Evolutionary conservation across 176 grass and related monocot species (phyloP).

Genomic region (Microstegium vimineum): DNA sequence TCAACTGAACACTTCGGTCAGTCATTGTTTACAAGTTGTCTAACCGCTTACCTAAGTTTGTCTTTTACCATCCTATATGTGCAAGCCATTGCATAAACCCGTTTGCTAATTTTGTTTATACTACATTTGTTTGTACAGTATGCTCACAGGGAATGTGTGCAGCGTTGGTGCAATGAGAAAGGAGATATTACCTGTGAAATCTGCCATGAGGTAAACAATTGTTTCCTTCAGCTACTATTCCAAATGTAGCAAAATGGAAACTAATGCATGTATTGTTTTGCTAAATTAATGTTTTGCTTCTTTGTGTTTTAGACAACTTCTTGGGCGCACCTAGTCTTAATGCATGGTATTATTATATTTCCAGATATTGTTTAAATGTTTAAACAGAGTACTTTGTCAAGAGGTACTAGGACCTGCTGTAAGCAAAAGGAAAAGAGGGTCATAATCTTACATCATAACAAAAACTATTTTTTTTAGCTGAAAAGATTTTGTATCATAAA

Average conservation of each 20-base stretch:
- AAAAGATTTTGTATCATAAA: neutral
- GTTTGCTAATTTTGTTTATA: constrained; percentile 21
- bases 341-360: neutral
- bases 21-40: constrained; percentile 9
- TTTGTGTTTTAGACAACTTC: neutral
- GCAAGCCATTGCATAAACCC: neutral
- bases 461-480: neutral
- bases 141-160: constrained; percentile 91
- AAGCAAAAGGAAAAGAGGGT: neutral
- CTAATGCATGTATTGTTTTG: neutral
- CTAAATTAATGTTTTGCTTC: neutral
- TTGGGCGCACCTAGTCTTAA: neutral
- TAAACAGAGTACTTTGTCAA: neutral
- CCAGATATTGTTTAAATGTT: neutral
- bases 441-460: neutral
- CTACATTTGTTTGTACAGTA: constrained; percentile 44
- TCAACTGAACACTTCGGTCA: constrained; percentile 16
- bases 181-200: constrained; percentile 92
- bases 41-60: neutral
- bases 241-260: neutral
- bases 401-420: neutral
- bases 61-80: neutral
- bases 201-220: constrained; percentile 66
- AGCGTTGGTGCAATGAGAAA: constrained; percentile 94
- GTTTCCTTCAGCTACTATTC: constrained; percentile 11